These are phyloP conservation scores for Royoungia palumana DNA, from an alignment of 768 basidiomycete genomes.

Conservation along the genomic window DNA sequence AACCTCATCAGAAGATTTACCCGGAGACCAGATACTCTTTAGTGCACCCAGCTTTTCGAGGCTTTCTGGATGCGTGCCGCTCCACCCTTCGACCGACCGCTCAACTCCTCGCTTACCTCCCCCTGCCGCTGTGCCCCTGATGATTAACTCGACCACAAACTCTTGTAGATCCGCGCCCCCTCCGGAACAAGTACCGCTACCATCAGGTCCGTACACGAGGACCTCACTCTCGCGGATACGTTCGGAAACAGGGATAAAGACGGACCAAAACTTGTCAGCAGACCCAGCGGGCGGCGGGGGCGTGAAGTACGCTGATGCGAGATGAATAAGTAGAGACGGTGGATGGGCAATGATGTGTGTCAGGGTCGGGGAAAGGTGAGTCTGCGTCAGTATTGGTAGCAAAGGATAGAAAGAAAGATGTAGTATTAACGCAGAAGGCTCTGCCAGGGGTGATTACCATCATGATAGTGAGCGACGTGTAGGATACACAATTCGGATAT, in stretches of 20 bases:
- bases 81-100: slow-evolving; percentile 66
- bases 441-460: slow-evolving; percentile 32
- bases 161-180: slow-evolving; percentile 40
- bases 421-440: slow-evolving; percentile 55
- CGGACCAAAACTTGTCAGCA: slow-evolving; percentile 73
- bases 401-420: slow-evolving; percentile 53
- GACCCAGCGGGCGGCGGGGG: slow-evolving; percentile 63
- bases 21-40: slow-evolving; percentile 42
- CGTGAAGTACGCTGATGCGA: slow-evolving; percentile 68
- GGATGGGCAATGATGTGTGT: slow-evolving; percentile 68
- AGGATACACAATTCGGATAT: background rate
- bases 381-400: slow-evolving; percentile 53
- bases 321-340: slow-evolving; percentile 59
- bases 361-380: slow-evolving; percentile 62
- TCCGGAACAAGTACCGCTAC: slow-evolving; percentile 42
- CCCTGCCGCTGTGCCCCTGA: slow-evolving; percentile 41
- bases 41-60: slow-evolving; percentile 52
- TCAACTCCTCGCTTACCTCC: slow-evolving; percentile 55
- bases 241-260: slow-evolving; percentile 70
- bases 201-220: slow-evolving; percentile 55
- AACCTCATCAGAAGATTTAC: slow-evolving; percentile 30
- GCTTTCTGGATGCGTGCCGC: slow-evolving; percentile 37
- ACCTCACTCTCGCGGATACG: slow-evolving; percentile 55
- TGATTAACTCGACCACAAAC: slow-evolving; percentile 59
- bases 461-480: slow-evolving; percentile 13